Base-by-base conservation (phyloP, 1,284 basidiomycete genomes). In the Kalmanozyma brasiliensis region DNA sequence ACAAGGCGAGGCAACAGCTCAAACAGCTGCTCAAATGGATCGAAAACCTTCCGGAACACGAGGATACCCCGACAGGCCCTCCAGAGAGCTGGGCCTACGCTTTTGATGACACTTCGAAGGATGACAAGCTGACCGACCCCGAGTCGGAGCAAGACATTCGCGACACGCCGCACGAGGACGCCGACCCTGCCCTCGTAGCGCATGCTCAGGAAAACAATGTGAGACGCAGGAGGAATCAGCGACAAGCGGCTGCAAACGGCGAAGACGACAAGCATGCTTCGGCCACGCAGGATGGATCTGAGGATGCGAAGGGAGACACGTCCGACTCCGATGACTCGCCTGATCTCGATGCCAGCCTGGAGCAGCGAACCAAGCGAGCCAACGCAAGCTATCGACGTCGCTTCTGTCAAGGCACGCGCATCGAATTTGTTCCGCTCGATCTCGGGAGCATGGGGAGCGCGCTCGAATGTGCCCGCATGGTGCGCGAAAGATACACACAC, bases 381-480 rank as follows among this genome's bases (percentile, higher is more conserved):
- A 71, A 74, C 22, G 77, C 67, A 5, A 34, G 58, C 23, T 81
- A 78, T 35, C 67, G 79, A 24, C 66, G 66, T 23, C 57, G 71
- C 17, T 82, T 81, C 55, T 76, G 69, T 37, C 64, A 65, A 36
- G 73, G 76, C 26, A 79, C 78, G 4, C 59, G 53, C 51, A 77
- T 82, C 58, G 81, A 82, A 35, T 73, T 79, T 24, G 76, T 80
- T 2, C 53, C 79, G 8, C 61, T 82, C 30, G 81, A 82, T 59
- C 58, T 82, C 16, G 77, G 76, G 14, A 81, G 80, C 56, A 67
- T 80, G 58, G 75, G 57, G 10, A 81, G 74, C 36, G 78, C 77
- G 10, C 61, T 81, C 33, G 68, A 62, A 20, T 82, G 79, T 42
- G 76, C 73, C 3, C 52, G 72, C 36, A 73, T 63, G 38, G 58